A percentile compares a stretch with the other conserved stretches of the same genome.
These are phyloP conservation scores for Fusarium praegraminearum DNA, from an alignment of 2,329 filamentous ascomycete species.

Conservation along the genomic window DNA sequence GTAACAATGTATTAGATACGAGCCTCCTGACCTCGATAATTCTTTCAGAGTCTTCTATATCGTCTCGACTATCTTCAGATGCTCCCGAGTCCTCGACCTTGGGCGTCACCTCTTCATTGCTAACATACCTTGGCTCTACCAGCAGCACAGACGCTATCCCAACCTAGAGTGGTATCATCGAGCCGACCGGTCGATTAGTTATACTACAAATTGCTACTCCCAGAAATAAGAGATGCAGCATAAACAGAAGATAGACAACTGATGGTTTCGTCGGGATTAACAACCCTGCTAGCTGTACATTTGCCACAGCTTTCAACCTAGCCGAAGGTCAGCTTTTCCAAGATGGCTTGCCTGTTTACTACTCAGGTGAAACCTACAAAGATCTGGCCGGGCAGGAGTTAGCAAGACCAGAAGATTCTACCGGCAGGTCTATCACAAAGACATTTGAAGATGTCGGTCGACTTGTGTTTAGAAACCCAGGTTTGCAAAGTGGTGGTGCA, in stretches of 20 bases:
- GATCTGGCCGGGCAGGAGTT: background rate
- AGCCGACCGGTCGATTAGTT: no score
- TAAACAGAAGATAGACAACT: background rate
- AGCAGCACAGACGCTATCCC: no score
- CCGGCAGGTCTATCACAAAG: background rate
- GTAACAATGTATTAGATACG: no score
- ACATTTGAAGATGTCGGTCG: background rate
- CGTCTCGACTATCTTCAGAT: no score
- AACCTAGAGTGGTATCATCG: no score
- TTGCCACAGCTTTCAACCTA: background rate
- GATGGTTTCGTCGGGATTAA: background rate
- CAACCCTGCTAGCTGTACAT: background rate
- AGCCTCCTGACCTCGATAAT: no score
- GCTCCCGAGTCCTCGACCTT: no score
- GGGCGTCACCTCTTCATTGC: no score
- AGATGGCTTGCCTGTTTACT: background rate
- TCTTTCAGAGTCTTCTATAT: no score
- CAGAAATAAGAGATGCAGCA: no score
- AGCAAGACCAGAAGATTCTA: fast-evolving
- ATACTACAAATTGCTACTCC: no score
- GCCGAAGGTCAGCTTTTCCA: background rate
- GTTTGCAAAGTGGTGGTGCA: background rate
- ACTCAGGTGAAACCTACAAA: background rate
- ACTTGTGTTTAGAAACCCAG: background rate
- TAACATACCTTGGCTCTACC: no score